Evolutionary conservation across 2,329 filamentous ascomycete genomes (phyloP).

Genomic region (Ophiostoma tasmaniense): DNA sequence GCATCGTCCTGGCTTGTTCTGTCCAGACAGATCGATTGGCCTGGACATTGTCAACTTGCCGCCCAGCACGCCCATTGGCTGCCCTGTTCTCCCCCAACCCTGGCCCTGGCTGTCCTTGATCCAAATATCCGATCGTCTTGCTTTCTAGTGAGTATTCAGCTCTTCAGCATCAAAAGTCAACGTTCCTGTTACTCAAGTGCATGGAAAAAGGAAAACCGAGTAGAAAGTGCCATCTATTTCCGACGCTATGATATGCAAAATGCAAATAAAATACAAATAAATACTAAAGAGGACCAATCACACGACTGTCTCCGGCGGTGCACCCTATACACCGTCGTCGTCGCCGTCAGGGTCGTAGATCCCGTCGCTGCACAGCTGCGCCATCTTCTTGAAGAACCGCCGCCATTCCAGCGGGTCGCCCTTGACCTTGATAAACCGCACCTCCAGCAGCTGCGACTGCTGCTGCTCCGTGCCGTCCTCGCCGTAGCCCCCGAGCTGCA

Average conservation of each 20-base stretch:
- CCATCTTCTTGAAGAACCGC: slow-evolving; percentile 93
- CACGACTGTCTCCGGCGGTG: neutral
- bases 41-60: neutral
- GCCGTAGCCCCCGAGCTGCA: slow-evolving; percentile 24
- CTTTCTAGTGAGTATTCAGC: too few species aligned
- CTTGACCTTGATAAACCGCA: slow-evolving; percentile 88
- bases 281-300: neutral
- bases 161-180: too few species aligned
- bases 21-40: neutral
- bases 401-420: slow-evolving; percentile 96
- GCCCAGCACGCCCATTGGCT: neutral
- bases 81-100: neutral
- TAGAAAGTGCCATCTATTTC: too few species aligned
- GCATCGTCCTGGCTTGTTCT: too few species aligned
- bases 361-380: slow-evolving; percentile 75
- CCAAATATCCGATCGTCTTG: too few species aligned
- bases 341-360: slow-evolving; percentile 43
- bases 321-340: slow-evolving; percentile 12
- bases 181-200: too few species aligned
- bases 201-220: too few species aligned
- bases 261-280: neutral
- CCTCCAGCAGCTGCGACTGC: slow-evolving; percentile 58
- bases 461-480: slow-evolving; percentile 35
- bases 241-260: neutral
- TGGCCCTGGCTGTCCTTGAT: neutral